Conservation (phyloP, 345 rosid genomes). For the Hibiscus trionum region DNA sequence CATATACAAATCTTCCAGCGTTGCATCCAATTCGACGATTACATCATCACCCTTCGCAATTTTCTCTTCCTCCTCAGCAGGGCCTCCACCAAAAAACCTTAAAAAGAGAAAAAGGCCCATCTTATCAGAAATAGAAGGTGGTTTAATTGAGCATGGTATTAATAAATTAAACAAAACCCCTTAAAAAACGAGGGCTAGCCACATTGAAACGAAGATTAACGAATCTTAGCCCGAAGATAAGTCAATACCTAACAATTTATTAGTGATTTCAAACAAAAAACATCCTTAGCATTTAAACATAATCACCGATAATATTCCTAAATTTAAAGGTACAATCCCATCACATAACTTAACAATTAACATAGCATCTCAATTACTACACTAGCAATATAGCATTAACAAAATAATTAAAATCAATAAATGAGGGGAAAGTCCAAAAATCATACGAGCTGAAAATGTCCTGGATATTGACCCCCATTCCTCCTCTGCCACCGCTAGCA, state of each 20-base stretch:
- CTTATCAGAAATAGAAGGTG: background rate
- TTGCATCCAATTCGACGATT: background rate
- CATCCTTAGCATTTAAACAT: background rate
- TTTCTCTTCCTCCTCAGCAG: background rate
- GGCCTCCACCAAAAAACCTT: background rate
- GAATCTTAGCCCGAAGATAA: background rate
- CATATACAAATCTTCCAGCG: background rate
- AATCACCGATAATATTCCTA: background rate
- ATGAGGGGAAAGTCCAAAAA: background rate
- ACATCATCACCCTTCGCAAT: background rate
- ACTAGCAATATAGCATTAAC: background rate
- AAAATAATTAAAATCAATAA: background rate
- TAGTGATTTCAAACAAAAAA: background rate
- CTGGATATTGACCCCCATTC: constrained; percentile 59
- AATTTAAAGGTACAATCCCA: background rate
- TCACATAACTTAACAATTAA: background rate
- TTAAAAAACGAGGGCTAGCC: too few relatives aligned
- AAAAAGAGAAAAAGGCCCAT: background rate
- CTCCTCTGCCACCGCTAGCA: constrained; percentile 77
- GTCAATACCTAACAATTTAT: background rate
- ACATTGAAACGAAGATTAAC: background rate
- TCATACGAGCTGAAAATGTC: constrained; percentile 57
- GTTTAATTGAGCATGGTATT: background rate
- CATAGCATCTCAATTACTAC: too few relatives aligned
- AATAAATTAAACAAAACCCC: too few relatives aligned